Base-by-base conservation (phyloP, 139 green algal genomes). In the Dunaliella sp. region DNA sequence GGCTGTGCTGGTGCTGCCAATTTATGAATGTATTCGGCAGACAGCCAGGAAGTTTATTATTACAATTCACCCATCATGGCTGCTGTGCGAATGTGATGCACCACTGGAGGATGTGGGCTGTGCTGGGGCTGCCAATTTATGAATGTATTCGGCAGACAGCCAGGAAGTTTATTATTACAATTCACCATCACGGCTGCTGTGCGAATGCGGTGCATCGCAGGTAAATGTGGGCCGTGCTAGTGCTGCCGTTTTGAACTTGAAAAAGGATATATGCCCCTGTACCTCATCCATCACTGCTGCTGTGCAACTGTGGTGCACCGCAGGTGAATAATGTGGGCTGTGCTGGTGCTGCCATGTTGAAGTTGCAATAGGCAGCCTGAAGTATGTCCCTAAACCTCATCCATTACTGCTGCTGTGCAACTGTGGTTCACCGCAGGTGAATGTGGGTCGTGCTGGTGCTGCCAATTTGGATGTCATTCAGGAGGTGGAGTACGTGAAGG, bases 401-500 rank as follows among this genome's bases (percentile, higher is more conserved):
- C n/a, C n/a, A n/a, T n/a, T n/a, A n/a, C n/a, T n/a, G n/a, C n/a
- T n/a, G n/a, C n/a, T n/a, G n/a, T n/a, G n/a, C n/a, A n/a, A n/a
- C n/a, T n/a, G n/a, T 65, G 30, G 33, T 31, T 72, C 12, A 48
- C 77, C 3, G 59, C 79, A 88, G 85, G 91, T 94, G 65, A 94
- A 94, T 65, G 91, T 94, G 37, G 91, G 91, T 2, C 65, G 91
- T 32, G 91, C 91, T 33, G 97, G 97, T 36, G 97, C 97, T 3
- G 96, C 97, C 75, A 99, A 98, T 91, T 87, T 98, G 87, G 95
- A 99, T 88, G 95, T 99, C 38, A 98, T 99, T 81, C 96, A 98
- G 93, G 97, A 99, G 92, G 96, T 99, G 73, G 97, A 99, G 91
- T 99, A 99, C 82, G 97, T 99, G 12, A 99, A 99, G 91, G 92